Base-by-base conservation (phyloP, 441 rosid genomes). In the Dalechampia spathulata region DNA sequence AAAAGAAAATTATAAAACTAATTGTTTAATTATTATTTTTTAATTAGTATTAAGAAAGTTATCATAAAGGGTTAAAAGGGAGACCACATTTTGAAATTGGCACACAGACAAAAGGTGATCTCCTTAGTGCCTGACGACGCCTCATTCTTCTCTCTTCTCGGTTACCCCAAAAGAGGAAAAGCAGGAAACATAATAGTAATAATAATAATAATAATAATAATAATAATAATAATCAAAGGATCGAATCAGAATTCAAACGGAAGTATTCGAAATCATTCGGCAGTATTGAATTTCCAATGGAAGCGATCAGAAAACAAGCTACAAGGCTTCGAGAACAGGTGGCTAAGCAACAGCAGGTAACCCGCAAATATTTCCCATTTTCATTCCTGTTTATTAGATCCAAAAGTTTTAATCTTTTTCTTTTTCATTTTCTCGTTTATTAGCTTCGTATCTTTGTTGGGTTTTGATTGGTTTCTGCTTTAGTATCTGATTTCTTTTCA, bases 321-420 rank as follows among this genome's bases (percentile, higher is more conserved):
- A 83, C 92, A 23, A 77, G 79, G 74, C 73, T 92, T 39, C 80
- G 96, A 54, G 99, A 92, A 63, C 99, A 92, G 74, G 99, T 92
- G 60, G 92, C 99, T 50, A 82, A 86, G 63, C 99, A 92, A 67
- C 95, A 89, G 54, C 95, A 89, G 87, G 96, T 91, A 53, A 44
- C 69, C 51, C 23, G 9, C 2, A 16, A 12, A n/a, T n/a, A n/a
- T n/a, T 5, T 25, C 11, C 27, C 53, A 55, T 38, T 54, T 62
- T 60, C 48, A 38, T 25, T 6, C 15, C 34, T 30, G 28, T 22
- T 32, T 22, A 19, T 15, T 15, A 49, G 53, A 32, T 49, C 39
- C 19, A 5, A 14, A 21, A 13, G n/a, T n/a, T n/a, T n/a, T n/a
- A n/a, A n/a, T n/a, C n/a, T n/a, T n/a, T n/a, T n/a, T n/a, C n/a